phyloP scores from a whole-genome alignment of 2,329 filamentous ascomycete genomes.

The Exophiala calicioides region DNA sequence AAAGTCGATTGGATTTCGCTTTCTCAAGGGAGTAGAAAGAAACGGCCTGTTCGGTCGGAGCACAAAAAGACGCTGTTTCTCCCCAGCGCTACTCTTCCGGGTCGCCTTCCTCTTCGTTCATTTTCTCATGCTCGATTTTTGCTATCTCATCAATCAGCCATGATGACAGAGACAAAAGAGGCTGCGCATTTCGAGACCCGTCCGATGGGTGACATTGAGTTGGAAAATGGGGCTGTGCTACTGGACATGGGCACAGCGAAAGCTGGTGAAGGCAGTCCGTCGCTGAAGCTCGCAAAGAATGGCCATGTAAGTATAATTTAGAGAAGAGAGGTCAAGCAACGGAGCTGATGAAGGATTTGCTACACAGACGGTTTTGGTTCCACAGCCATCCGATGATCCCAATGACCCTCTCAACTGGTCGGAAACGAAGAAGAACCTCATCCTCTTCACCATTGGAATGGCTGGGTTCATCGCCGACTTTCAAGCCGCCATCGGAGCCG shows the following conservation, averaged over 20 bases:
- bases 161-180: no score
- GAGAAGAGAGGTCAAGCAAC: background rate
- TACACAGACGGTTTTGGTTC: conserved; percentile 52
- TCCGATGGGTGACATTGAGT: background rate
- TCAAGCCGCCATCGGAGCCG: conserved; percentile 40
- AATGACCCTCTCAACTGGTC: conserved; percentile 57
- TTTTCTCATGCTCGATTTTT: no score
- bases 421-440: conserved; percentile 1
- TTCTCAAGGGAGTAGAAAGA: no score
- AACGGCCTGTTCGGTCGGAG: no score
- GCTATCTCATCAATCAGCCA: no score
- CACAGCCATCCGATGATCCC: conserved; percentile 52
- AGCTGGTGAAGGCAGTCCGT: background rate
- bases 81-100: no score
- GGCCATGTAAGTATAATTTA: conserved; percentile 22
- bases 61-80: no score
- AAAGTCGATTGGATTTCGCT: no score
- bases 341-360: conserved; percentile 2
- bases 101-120: no score
- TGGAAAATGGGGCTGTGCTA: background rate
- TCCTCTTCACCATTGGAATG: conserved; percentile 32
- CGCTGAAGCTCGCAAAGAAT: conserved; percentile 35
- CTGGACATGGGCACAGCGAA: background rate
- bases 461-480: conserved; percentile 43
- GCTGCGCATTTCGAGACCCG: no score